These are phyloP conservation scores for Plantago coronopus DNA, from an alignment of 305 asterid species.

Conservation along the genomic window DNA sequence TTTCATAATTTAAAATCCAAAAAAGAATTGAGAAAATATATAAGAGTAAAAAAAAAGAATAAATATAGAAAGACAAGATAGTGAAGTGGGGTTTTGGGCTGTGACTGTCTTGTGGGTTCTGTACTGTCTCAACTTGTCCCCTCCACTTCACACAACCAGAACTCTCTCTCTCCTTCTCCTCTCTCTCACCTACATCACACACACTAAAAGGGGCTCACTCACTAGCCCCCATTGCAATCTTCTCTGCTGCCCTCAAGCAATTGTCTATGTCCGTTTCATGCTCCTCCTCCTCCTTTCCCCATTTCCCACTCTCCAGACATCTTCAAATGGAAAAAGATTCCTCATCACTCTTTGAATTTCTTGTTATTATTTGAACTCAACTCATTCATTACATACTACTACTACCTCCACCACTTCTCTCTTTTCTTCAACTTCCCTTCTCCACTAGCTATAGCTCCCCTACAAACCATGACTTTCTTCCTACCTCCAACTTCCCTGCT, in stretches of 20 bases:
- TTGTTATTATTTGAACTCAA: slow-evolving; percentile 71
- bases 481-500: slow-evolving; percentile 33
- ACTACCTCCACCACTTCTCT: no score
- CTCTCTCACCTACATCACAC: slow-evolving; percentile 27
- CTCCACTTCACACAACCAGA: slow-evolving; percentile 52
- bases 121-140: slow-evolving; percentile 94
- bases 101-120: slow-evolving; percentile 63
- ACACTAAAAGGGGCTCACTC: slow-evolving; percentile 43
- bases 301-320: slow-evolving; percentile 17
- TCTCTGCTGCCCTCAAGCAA: slow-evolving; percentile 63
- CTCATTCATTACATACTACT: slow-evolving; percentile 31
- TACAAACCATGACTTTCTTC: slow-evolving; percentile 32
- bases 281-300: slow-evolving; percentile 32
- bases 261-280: slow-evolving; percentile 77
- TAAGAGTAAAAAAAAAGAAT: slow-evolving; percentile 39
- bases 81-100: slow-evolving; percentile 36
- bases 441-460: slow-evolving; percentile 1
- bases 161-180: slow-evolving; percentile 23
- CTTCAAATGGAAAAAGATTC: slow-evolving; percentile 92
- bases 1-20: no score
- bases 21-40: no score
- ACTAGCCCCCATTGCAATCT: slow-evolving; percentile 57
- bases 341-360: slow-evolving; percentile 55
- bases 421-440: no score
- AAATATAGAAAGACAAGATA: slow-evolving; percentile 36